phyloP scores from a whole-genome alignment of 139 green algal species.

The Limnomonas spitsbergensis region DNA sequence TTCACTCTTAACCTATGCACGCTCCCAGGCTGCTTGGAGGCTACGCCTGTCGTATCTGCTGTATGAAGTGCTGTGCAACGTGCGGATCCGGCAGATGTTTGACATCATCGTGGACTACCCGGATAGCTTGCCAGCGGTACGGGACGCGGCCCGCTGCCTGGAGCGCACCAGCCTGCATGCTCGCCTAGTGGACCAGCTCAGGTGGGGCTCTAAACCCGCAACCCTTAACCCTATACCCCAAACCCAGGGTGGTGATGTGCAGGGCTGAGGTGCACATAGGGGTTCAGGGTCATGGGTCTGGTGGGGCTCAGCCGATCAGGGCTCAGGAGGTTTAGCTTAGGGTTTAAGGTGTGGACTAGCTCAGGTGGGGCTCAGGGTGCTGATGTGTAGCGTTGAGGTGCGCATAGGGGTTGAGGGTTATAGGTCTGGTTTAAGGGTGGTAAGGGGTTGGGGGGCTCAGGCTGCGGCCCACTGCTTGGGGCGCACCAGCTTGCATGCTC shows the following conservation, averaged over 20 bases:
- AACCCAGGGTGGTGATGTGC: no score
- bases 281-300: no score
- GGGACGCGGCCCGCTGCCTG: conserved; percentile 72
- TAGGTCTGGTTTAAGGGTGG: no score
- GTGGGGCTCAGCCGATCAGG: no score
- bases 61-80: conserved; percentile 64
- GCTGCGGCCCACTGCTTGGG: conserved; percentile 72
- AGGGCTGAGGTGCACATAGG: no score
- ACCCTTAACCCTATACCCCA: no score
- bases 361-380: no score
- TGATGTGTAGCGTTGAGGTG: no score
- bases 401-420: no score
- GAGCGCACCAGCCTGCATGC: conserved; percentile 60
- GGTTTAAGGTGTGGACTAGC: conserved; percentile 44
- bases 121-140: conserved; percentile 55
- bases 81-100: conserved; percentile 80
- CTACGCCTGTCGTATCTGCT: conserved; percentile 65
- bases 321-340: conserved; percentile 67
- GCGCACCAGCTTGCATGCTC: conserved; percentile 60
- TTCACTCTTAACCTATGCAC: no score
- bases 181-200: conserved; percentile 15
- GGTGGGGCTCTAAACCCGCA: no score
- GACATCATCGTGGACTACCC: conserved; percentile 88
- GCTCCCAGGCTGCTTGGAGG: conserved; percentile 62
- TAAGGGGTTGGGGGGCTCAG: no score